These are phyloP conservation scores for Talaromyces sp. DNA, from an alignment of 2,329 filamentous ascomycete species.

Conservation along the genomic window DNA sequence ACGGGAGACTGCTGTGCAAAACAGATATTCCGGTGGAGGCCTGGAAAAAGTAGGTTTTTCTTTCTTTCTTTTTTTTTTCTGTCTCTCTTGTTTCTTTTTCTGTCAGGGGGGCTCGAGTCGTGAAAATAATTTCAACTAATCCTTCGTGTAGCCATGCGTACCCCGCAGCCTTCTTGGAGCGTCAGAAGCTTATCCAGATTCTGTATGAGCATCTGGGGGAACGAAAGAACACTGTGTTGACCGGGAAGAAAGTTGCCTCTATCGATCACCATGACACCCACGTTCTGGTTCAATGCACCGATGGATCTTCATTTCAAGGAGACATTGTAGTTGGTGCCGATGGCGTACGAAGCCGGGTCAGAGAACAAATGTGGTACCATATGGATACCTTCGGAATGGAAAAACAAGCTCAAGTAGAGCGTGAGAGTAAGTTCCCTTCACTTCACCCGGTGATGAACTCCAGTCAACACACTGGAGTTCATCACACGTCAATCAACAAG, in stretches of 20 bases:
- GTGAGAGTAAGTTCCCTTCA: not conserved
- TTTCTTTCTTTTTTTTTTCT: too few relatives aligned
- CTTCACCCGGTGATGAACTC: too few relatives aligned
- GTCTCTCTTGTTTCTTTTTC: not conserved
- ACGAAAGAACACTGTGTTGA: not conserved
- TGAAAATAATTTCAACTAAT: not conserved
- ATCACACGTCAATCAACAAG: too few relatives aligned
- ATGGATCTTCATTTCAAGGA: not conserved
- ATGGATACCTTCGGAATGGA: not conserved
- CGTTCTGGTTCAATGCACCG: not conserved
- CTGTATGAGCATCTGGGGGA: slow-evolving; percentile 6
- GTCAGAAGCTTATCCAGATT: slow-evolving; percentile 11
- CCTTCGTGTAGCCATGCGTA: slow-evolving; percentile 10
- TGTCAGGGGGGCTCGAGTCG: not conserved
- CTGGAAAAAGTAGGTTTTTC: not conserved
- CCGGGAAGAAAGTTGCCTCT: not conserved
- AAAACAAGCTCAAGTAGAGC: not conserved
- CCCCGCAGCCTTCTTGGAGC: slow-evolving; percentile 10
- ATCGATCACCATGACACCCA: not conserved
- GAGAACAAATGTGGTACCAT: not conserved
- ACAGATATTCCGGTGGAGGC: not conserved
- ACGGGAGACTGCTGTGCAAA: not conserved
- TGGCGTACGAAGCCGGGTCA: not conserved
- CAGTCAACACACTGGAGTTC: too few relatives aligned
- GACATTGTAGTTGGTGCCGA: slow-evolving; percentile 1